phyloP scores from a whole-genome alignment of 2,329 filamentous ascomycete genomes.

The Blastomyces parvus region DNA sequence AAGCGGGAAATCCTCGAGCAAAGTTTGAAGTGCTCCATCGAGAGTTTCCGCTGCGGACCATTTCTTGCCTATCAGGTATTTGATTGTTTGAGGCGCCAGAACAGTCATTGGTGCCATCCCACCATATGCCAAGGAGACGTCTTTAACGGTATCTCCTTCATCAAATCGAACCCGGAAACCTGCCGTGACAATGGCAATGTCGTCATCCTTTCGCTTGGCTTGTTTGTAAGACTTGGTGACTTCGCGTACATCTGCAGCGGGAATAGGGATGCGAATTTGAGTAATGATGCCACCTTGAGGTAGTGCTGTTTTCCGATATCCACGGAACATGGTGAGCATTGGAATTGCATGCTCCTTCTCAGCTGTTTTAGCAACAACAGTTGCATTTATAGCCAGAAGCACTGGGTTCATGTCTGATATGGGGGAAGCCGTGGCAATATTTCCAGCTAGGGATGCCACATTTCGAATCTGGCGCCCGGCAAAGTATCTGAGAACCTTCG shows the following conservation, averaged over 20 bases:
- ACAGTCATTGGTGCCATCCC: slow-evolving; percentile 80
- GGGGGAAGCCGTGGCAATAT: slow-evolving; percentile 74
- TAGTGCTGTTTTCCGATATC: slow-evolving; percentile 68
- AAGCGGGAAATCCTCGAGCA: slow-evolving; percentile 72
- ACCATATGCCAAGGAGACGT: slow-evolving; percentile 68
- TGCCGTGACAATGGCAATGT: slow-evolving; percentile 83
- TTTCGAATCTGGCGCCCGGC: slow-evolving; percentile 85
- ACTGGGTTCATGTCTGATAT: slow-evolving; percentile 86
- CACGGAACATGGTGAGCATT: slow-evolving; percentile 75
- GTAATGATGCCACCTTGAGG: slow-evolving; percentile 66
- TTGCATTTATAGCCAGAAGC: slow-evolving; percentile 67
- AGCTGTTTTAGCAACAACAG: slow-evolving; percentile 60
- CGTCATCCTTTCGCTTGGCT: slow-evolving; percentile 81
- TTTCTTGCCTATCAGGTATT: slow-evolving; percentile 59
- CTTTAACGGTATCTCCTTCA: slow-evolving; percentile 54
- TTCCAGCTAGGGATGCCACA: slow-evolving; percentile 77
- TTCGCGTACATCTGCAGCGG: slow-evolving; percentile 55
- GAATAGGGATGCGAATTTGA: slow-evolving; percentile 64
- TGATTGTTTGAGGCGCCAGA: slow-evolving; percentile 59
- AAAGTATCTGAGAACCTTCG: slow-evolving; percentile 80
- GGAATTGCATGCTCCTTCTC: slow-evolving; percentile 61
- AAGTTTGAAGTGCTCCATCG: slow-evolving; percentile 67
- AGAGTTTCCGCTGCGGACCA: slow-evolving; percentile 66
- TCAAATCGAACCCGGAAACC: slow-evolving; percentile 61
- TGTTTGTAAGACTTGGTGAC: slow-evolving; percentile 80